Percentiles rank a stretch among this genome's conserved stretches.
Evolutionary conservation across 306 rosid species (phyloP).

Genomic region (Trichosanthes truncata): DNA sequence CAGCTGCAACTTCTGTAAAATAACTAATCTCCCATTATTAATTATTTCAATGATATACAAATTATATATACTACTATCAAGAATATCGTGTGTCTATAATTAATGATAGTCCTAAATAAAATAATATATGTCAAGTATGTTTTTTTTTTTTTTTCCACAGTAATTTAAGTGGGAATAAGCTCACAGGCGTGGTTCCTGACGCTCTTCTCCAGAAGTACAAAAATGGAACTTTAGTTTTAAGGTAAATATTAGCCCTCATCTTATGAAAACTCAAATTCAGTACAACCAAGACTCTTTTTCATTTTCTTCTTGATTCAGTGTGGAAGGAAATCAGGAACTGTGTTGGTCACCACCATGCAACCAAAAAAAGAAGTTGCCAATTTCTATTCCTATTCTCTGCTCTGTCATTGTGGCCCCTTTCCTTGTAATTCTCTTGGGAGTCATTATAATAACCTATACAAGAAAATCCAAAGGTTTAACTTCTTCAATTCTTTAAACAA

Average conservation of each 20-base stretch:
- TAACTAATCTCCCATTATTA: too few species aligned
- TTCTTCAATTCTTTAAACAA: not conserved
- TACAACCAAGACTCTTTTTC: not conserved
- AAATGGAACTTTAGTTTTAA: not conserved
- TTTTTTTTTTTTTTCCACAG: too few species aligned
- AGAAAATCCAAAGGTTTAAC: not conserved
- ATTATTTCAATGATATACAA: too few species aligned
- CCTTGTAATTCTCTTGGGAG: not conserved
- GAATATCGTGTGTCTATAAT: too few species aligned
- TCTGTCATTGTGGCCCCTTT: not conserved
- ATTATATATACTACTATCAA: not conserved
- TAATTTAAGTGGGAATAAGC: conserved; percentile 1
- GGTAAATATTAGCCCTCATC: not conserved
- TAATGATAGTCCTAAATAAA: too few species aligned
- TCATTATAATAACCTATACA: not conserved
- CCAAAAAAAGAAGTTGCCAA: not conserved
- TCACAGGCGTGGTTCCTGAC: conserved; percentile 8
- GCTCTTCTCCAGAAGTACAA: not conserved
- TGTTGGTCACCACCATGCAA: not conserved
- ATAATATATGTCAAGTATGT: too few species aligned
- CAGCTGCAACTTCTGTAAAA: too few species aligned
- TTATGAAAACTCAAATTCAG: not conserved
- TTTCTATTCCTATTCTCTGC: not conserved
- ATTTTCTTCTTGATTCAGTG: not conserved
- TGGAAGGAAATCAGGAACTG: not conserved